A percentile compares a stretch with the other conserved stretches of the same genome.
phyloP scores from a whole-genome alignment of 2,329 filamentous ascomycete species.

The Monilinia fructicola region DNA sequence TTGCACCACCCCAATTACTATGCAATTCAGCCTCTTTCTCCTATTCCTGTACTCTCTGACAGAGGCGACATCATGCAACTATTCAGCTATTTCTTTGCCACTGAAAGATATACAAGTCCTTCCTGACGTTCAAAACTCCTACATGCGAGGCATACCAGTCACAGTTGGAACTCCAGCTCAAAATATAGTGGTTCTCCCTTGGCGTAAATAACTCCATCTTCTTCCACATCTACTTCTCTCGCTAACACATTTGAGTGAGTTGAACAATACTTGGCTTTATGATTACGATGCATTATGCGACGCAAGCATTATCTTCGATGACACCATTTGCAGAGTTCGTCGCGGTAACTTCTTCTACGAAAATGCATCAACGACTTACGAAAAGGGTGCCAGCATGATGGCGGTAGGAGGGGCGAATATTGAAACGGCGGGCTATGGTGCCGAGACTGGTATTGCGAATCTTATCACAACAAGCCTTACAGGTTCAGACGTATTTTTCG shows the following conservation, averaged over 20 bases:
- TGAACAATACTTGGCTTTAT: constrained; percentile 15
- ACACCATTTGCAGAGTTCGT: background rate
- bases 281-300: constrained; percentile 1
- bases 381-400: background rate
- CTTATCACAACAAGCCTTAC: constrained; percentile 3
- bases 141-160: constrained; percentile 1
- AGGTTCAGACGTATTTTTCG: background rate
- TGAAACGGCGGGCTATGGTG: constrained; percentile 5
- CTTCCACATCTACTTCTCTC: background rate
- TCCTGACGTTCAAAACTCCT: constrained; percentile 3
- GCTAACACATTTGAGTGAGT: background rate
- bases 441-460: background rate
- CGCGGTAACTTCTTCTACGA: constrained; percentile 2
- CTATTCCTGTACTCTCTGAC: background rate
- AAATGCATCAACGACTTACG: background rate
- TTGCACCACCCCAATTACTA: background rate
- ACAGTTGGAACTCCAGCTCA: constrained; percentile 1
- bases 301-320: background rate
- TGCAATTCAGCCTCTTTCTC: background rate
- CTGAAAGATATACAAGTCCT: constrained; percentile 6
- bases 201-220: background rate
- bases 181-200: constrained; percentile 13
- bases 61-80: constrained; percentile 6
- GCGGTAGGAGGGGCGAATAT: background rate
- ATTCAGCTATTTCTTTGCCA: constrained; percentile 9